Evolutionary conservation across 2,329 filamentous ascomycete species (phyloP).

Genomic region (Fusarium anthophilum): DNA sequence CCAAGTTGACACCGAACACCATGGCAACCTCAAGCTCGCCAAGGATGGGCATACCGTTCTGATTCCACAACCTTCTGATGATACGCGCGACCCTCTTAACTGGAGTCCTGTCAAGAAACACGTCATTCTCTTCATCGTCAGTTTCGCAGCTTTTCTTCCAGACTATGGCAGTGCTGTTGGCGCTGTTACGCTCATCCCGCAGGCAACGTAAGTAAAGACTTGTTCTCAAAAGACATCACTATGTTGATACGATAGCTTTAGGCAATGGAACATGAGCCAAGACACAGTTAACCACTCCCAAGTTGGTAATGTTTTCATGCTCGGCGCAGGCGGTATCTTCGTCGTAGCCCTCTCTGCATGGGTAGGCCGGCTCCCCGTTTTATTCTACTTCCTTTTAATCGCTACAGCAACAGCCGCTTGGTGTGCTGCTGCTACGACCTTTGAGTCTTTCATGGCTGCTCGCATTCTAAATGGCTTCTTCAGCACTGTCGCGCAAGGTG

Average conservation of each 20-base stretch:
- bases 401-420: not conserved
- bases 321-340: not conserved
- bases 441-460: not conserved
- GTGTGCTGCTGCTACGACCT: not conserved
- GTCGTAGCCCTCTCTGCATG: not conserved
- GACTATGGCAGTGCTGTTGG: not conserved
- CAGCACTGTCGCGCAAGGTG: not conserved
- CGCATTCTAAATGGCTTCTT: not conserved
- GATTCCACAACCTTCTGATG: not conserved
- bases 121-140: not conserved
- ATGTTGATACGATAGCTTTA: fast-evolving
- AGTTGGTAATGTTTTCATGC: not conserved
- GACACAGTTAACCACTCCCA: not conserved
- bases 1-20: not conserved
- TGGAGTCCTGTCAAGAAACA: not conserved
- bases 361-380: not conserved
- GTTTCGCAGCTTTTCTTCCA: not conserved
- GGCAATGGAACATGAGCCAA: not conserved
- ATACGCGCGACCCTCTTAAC: not conserved
- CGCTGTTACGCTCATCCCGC: not conserved
- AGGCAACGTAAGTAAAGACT: not conserved
- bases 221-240: fast-evolving
- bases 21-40: not conserved
- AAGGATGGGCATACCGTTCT: not conserved
- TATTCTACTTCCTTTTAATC: not conserved